Evolutionary conservation across 176 grass and related monocot genomes (phyloP), one percentile per base, ranked within the genome.

Genomic region (Poa pratensis): DNA sequence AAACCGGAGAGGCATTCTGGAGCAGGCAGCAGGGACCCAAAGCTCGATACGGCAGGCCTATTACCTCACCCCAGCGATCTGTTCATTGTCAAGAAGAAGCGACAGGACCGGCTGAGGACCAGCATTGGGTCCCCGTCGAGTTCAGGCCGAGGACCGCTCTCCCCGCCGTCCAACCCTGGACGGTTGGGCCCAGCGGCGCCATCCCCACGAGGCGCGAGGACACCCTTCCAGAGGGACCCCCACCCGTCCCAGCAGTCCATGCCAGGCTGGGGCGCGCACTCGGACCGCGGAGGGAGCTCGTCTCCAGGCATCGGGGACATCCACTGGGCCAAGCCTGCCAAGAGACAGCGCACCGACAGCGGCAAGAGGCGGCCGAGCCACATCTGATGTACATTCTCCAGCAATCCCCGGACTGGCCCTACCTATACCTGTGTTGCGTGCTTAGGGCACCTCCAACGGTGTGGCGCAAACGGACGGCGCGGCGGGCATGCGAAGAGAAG

Each of bases 291-390:
- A 2, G 88, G 80, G 0, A 84, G 54, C 46, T 89, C 81, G 0
- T 82, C 78, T 0, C 84, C 82, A 0, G 90, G 94, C 60, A 96
- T 96, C 24, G 94, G 92, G n/a, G 97, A 94, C 68, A 90, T 99
- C 76, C 97, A 96, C 40, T 99, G 97, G 97, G 97, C 97, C 6
- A 99, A 94, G 75, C 93, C 94, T 70, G 92, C 84, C 72, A 96
- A 96, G 88, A 91, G 86, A 84, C 81, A 43, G 86, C 91, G 97
- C 80, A 96, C 97, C 5, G 97, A 99, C 76, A 91, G 57, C 2
- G 88, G 97, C 54, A 99, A 94, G 73, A 94, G 97, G 82, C 75
- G 97, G 86, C 90, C 94, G 1, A 99, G 97, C 80, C 97, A 94
- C 48, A 51, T 91, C 82, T 99, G 93, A 99, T 79, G 84, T 84